Conservation (phyloP, 2,329 filamentous ascomycete genomes). For the Purpureocillium lavendulum region DNA sequence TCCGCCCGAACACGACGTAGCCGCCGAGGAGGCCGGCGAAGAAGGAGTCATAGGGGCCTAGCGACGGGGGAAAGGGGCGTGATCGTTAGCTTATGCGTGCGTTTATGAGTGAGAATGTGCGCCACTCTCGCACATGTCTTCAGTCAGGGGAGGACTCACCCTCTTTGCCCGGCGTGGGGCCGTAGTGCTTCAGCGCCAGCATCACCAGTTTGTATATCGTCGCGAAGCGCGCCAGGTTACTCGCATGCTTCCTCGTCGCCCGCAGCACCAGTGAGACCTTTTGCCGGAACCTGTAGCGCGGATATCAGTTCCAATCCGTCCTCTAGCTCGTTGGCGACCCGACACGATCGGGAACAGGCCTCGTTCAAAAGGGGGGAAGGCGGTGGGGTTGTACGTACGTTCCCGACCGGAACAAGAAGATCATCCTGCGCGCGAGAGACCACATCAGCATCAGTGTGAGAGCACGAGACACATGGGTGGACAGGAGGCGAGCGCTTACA, state of each 20-base stretch:
- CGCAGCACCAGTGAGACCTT: conserved; percentile 72
- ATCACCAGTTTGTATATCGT: conserved; percentile 81
- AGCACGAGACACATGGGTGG: no score
- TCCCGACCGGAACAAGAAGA: conserved; percentile 90
- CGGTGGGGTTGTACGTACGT: conserved; percentile 48
- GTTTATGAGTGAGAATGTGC: no score
- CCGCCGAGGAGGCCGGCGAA: conserved; percentile 81
- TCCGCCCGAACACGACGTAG: conserved; percentile 80
- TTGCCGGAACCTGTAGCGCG: conserved; percentile 57
- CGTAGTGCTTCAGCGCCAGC: conserved; percentile 61
- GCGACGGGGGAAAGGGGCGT: no score
- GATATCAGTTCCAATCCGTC: no score
- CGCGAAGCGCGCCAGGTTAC: conserved; percentile 86
- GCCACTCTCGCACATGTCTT: no score
- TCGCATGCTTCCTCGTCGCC: conserved; percentile 83
- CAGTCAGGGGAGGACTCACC: conserved; percentile 18
- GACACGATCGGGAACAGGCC: no score
- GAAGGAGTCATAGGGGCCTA: conserved; percentile 73
- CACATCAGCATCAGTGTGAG: neutral
- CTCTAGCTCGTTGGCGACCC: no score
- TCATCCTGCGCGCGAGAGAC: conserved; percentile 56
- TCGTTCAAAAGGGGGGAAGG: no score
- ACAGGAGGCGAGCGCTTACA: conserved; percentile 41
- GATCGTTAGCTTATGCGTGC: conserved; percentile 13
- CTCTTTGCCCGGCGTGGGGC: conserved; percentile 51